Percentiles rank a stretch among this genome's conserved stretches.
Conservation (phyloP, 2,329 filamentous ascomycete species). For the Emmonsia crescens region DNA sequence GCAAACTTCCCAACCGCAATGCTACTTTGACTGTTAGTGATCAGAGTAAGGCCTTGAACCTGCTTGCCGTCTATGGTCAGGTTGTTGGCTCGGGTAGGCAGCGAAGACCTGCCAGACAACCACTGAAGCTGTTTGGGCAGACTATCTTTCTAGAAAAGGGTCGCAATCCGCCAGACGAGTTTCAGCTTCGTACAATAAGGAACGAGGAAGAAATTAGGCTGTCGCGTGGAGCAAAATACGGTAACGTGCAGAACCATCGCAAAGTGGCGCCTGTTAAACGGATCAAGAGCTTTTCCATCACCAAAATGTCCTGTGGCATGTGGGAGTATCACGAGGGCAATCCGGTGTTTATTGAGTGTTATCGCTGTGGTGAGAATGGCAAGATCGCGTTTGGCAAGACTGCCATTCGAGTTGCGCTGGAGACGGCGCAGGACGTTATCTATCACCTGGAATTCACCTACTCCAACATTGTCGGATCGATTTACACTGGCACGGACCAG, state of each 20-base stretch:
- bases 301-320: slow-evolving; percentile 37
- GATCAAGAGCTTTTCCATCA: slow-evolving; percentile 12
- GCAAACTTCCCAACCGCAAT: slow-evolving; percentile 13
- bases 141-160: slow-evolving; percentile 14
- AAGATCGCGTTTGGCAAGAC: slow-evolving; percentile 35
- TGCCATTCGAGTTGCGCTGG: slow-evolving; percentile 32
- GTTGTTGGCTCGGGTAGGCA: neutral
- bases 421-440: slow-evolving; percentile 32
- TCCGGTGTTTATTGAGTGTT: slow-evolving; percentile 34
- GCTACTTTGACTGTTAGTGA: slow-evolving; percentile 17
- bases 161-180: slow-evolving; percentile 12
- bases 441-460: slow-evolving; percentile 20
- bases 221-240: neutral
- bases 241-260: neutral
- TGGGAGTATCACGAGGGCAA: slow-evolving; percentile 31
- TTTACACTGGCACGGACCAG: slow-evolving; percentile 12
- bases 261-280: slow-evolving; percentile 3
- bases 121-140: slow-evolving; percentile 13
- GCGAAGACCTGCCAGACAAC: slow-evolving; percentile 5
- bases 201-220: slow-evolving; percentile 14
- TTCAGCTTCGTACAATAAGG: slow-evolving; percentile 11
- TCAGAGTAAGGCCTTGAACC: slow-evolving; percentile 10
- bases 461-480: slow-evolving; percentile 12
- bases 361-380: slow-evolving; percentile 9
- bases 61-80: slow-evolving; percentile 14